Conservation (phyloP, 2,329 filamentous ascomycete genomes). For the Metarhizium robertsii region DNA sequence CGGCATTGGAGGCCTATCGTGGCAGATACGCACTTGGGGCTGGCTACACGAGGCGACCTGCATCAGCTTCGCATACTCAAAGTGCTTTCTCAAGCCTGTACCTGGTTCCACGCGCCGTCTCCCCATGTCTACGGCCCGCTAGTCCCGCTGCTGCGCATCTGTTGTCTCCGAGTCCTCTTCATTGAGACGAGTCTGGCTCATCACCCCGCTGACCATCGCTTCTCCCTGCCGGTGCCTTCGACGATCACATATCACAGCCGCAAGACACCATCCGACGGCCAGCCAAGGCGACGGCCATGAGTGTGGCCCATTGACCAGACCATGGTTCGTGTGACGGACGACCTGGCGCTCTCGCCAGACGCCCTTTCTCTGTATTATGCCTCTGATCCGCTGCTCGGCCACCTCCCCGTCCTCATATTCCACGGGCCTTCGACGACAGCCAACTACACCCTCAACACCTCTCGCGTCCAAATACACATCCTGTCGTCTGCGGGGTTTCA, state of each 20-base stretch:
- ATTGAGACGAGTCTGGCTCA: background rate
- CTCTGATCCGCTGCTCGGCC: constrained; percentile 71
- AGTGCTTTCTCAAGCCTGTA: background rate
- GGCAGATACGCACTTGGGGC: background rate
- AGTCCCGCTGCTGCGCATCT: constrained; percentile 2
- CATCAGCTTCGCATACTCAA: background rate
- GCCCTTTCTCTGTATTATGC: constrained; percentile 82
- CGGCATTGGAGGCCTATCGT: too few relatives aligned
- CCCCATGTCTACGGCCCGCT: constrained; percentile 5
- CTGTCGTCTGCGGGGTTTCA: constrained; percentile 82
- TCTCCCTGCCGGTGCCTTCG: background rate
- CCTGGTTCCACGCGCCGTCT: background rate
- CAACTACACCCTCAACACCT: constrained; percentile 79
- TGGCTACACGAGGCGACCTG: background rate
- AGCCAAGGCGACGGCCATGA: constrained; percentile 9
- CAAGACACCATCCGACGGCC: background rate
- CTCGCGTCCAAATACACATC: constrained; percentile 89
- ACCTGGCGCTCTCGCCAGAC: constrained; percentile 71
- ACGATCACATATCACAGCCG: background rate
- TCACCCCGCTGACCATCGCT: background rate
- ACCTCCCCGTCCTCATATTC: constrained; percentile 80
- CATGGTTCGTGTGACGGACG: constrained; percentile 78
- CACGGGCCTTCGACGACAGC: constrained; percentile 84
- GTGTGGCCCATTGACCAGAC: constrained; percentile 25
- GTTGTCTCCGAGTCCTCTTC: constrained; percentile 1